A percentile compares a stretch with the other conserved stretches of the same genome.
phyloP scores from a whole-genome alignment of 805 yeast genomes.

The Pichia gijzeniarum region DNA sequence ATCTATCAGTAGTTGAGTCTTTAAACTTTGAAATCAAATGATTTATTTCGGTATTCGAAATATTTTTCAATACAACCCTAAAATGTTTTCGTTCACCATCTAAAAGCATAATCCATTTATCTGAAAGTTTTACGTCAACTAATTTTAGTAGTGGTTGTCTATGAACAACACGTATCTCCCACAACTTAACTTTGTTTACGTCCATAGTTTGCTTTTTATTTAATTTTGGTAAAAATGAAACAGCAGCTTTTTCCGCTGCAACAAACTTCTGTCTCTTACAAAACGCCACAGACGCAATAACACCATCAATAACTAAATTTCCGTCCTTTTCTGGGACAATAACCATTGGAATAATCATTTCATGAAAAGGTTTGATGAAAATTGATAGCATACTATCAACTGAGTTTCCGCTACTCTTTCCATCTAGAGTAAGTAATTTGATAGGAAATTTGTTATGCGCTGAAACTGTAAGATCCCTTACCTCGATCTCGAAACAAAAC shows the following conservation, averaged over 20 bases:
- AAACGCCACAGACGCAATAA: conserved; percentile 43
- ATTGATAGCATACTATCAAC: conserved; percentile 23
- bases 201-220: conserved; percentile 1
- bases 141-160: conserved; percentile 58
- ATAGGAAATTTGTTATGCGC: conserved; percentile 23
- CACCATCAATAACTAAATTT: conserved; percentile 41
- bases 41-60: conserved; percentile 50
- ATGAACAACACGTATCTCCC: conserved; percentile 27
- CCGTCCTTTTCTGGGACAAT: conserved; percentile 49
- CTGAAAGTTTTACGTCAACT: conserved; percentile 45
- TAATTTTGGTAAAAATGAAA: conserved; percentile 10
- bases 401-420: conserved; percentile 1
- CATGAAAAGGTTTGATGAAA: conserved; percentile 34
- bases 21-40: conserved; percentile 54
- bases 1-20: conserved; percentile 67
- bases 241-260: not conserved
- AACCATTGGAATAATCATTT: conserved; percentile 35
- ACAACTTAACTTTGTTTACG: conserved; percentile 21
- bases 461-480: conserved; percentile 41
- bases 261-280: conserved; percentile 42
- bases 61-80: conserved; percentile 48
- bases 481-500: conserved; percentile 62
- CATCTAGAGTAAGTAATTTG: conserved; percentile 11
- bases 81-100: conserved; percentile 66
- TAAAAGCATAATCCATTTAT: conserved; percentile 65